Base-by-base conservation (phyloP, 441 rosid species). In the Euphorbia celastroides region DNA sequence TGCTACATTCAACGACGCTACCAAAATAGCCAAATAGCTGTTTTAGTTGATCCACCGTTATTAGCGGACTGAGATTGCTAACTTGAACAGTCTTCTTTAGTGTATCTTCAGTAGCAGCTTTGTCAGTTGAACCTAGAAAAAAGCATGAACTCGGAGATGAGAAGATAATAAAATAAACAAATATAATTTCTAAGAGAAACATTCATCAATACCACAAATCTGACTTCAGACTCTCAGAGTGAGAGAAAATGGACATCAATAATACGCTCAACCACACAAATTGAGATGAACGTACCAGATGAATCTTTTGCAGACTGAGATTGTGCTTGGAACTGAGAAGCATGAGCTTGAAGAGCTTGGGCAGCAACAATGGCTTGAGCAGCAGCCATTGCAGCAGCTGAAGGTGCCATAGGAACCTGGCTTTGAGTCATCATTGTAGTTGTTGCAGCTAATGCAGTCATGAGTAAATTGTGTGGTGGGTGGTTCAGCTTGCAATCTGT, bases 361-460 rank as follows among this genome's bases (percentile, higher is more conserved):
- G 97, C 99, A 16, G 99, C 98, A 77, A 95, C 95, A 75, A 95
- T 95, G 52, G 96, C 98, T 77, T 92, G 99, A 66, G 99, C 99
- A 78, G 98, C 98, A 84, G 97, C 98, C 99, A 92, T 95, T 61
- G 99, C 99, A 65, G 98, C 99, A 38, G 98, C 97, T 31, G 99
- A 95, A 81, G 98, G 98, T 14, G 99, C 95, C 97, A 92, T 92
- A 41, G 98, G 98, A 36, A 87, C 96, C 83, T 90, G 97, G 79
- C 93, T 92, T 17, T 88, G 79, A 69, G 82, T 86, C 68, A 97
- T 91, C 94, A 90, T 86, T 70, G 86, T 74, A 25, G 98, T 87
- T 23, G 98, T 84, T 64, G 97, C 95, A 74, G 96, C 92, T 66
- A 90, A 85, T 22, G 96, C 96, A 70, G 95, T 84, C 98, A 90